A percentile compares a stretch with the other conserved stretches of the same genome.
These are phyloP conservation scores for Trichothecium roseum DNA, from an alignment of 2,329 filamentous ascomycete genomes.

Conservation along the genomic window DNA sequence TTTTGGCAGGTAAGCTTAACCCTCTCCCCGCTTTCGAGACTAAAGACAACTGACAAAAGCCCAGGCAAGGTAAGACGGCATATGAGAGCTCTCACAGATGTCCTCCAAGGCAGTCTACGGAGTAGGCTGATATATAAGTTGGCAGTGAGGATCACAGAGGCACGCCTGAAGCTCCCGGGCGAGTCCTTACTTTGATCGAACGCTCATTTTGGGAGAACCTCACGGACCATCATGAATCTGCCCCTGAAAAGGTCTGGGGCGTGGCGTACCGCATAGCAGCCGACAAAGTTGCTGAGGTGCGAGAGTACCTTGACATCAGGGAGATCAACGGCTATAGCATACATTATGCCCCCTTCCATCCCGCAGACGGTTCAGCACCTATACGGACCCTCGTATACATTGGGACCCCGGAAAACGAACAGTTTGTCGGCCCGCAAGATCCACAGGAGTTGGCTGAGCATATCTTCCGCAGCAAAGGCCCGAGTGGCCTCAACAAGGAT, in stretches of 20 bases:
- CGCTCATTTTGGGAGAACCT: constrained; percentile 73
- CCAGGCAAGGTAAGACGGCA: constrained; percentile 21
- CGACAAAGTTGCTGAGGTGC: constrained; percentile 66
- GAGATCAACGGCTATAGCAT: constrained; percentile 98
- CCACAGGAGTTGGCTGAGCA: constrained; percentile 68
- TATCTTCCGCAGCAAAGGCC: constrained; percentile 66
- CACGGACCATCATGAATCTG: constrained; percentile 53
- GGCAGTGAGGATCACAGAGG: constrained; percentile 86
- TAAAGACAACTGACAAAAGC: constrained; percentile 4
- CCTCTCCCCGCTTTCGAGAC: constrained; percentile 2
- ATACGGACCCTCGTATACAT: constrained; percentile 74
- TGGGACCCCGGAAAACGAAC: constrained; percentile 82
- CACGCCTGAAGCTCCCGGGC: constrained; percentile 75
- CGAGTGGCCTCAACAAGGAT: constrained; percentile 82
- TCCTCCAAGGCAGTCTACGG: too few species aligned
- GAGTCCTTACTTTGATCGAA: constrained; percentile 88
- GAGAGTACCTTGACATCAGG: constrained; percentile 84
- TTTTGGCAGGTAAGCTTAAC: constrained; percentile 82
- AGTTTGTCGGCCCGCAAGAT: constrained; percentile 80
- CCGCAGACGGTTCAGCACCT: constrained; percentile 23
- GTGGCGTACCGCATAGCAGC: constrained; percentile 78
- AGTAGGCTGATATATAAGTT: neutral
- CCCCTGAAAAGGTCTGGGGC: constrained; percentile 70
- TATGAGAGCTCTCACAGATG: too few species aligned
- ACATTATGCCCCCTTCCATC: constrained; percentile 76